A percentile compares a stretch with the other conserved stretches of the same genome.
phyloP scores from a whole-genome alignment of 495 filamentous ascomycete species.

The Neurospora sp. region DNA sequence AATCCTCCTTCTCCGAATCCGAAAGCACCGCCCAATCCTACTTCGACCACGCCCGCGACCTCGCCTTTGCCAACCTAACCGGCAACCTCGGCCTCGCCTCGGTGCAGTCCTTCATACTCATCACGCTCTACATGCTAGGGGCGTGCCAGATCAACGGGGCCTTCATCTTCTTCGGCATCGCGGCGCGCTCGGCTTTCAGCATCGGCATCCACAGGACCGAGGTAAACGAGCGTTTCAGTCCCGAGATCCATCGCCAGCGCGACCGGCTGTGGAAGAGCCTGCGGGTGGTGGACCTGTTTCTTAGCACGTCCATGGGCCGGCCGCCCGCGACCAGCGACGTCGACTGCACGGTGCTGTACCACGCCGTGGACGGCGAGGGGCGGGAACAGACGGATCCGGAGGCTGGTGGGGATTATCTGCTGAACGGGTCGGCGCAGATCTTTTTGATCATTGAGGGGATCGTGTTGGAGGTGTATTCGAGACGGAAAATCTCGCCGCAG shows the following conservation, averaged over 20 bases:
- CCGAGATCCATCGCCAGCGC: constrained; percentile 35
- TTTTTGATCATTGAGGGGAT: constrained; percentile 31
- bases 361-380: constrained; percentile 16
- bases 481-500: constrained; percentile 35
- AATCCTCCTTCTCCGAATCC: constrained; percentile 17
- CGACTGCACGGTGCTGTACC: constrained; percentile 42
- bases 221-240: constrained; percentile 47
- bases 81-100: constrained; percentile 47
- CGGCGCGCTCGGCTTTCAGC: constrained; percentile 47
- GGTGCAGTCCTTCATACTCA: constrained; percentile 46
- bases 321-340: constrained; percentile 50
- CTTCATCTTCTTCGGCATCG: constrained; percentile 50
- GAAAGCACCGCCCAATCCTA: constrained; percentile 39
- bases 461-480: constrained; percentile 33
- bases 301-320: constrained; percentile 49
- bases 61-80: constrained; percentile 45
- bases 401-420: constrained; percentile 1
- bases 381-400: constrained; percentile 17
- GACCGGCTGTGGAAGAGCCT: constrained; percentile 54
- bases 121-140: constrained; percentile 51
- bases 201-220: constrained; percentile 53
- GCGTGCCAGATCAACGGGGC: constrained; percentile 52
- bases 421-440: constrained; percentile 37
- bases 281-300: constrained; percentile 49
- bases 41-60: constrained; percentile 46